phyloP scores from a whole-genome alignment of 2,329 filamentous ascomycete genomes.

The Stagonosporopsis chrysanthemi region DNA sequence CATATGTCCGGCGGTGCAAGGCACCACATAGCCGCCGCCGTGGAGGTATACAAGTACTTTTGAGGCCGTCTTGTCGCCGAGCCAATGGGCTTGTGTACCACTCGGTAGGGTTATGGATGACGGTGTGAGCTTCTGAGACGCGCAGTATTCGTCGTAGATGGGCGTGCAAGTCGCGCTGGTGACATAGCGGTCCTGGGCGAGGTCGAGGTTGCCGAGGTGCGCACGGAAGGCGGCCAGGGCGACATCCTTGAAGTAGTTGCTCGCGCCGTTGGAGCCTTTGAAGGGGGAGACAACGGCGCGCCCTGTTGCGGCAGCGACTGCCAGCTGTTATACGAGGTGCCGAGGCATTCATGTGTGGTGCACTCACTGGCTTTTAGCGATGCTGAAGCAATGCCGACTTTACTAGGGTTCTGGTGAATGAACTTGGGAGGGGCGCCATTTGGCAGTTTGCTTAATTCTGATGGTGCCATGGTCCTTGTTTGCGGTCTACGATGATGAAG shows the following conservation, averaged over 20 bases:
- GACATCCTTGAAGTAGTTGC: slow-evolving; percentile 49
- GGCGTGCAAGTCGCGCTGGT: slow-evolving; percentile 31
- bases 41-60: slow-evolving; percentile 58
- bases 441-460: background rate
- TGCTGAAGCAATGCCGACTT: slow-evolving; percentile 44
- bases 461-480: background rate
- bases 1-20: slow-evolving; percentile 57
- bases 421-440: slow-evolving; percentile 10
- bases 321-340: background rate
- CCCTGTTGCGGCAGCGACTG: slow-evolving; percentile 44
- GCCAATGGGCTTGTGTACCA: slow-evolving; percentile 57
- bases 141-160: slow-evolving; percentile 47
- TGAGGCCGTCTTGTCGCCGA: slow-evolving; percentile 50
- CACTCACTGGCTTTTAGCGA: slow-evolving; percentile 41
- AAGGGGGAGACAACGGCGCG: slow-evolving; percentile 47
- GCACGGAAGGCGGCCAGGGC: slow-evolving; percentile 41
- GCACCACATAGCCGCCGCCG: slow-evolving; percentile 64
- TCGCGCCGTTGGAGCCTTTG: slow-evolving; percentile 46
- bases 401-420: slow-evolving; percentile 36
- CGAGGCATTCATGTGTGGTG: background rate
- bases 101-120: slow-evolving; percentile 50
- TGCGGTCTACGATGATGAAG: background rate
- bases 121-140: slow-evolving; percentile 47
- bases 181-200: slow-evolving; percentile 47
- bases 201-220: slow-evolving; percentile 38